Percentiles rank a stretch among this genome's conserved stretches.
These are phyloP conservation scores for Triticum monococcum DNA, from an alignment of 176 grass and related monocot genomes.

Conservation along the genomic window DNA sequence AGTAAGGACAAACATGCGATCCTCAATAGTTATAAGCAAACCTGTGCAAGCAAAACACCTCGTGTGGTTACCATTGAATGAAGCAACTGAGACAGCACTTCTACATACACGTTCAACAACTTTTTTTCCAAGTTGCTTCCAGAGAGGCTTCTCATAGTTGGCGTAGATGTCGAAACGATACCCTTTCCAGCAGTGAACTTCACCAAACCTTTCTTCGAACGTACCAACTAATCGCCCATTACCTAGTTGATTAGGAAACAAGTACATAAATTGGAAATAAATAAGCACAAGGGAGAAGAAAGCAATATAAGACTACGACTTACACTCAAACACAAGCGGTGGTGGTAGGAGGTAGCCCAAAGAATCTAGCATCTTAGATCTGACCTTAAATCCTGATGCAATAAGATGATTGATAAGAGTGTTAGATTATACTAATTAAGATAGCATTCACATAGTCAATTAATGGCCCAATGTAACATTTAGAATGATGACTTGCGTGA, in stretches of 20 bases:
- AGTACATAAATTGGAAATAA: background rate
- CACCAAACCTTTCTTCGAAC: conserved; percentile 27
- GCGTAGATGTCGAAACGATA: background rate
- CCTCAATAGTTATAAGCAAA: conserved; percentile 17
- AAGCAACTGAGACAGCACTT: conserved; percentile 27
- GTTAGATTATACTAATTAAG: too few relatives aligned
- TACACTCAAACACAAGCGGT: background rate
- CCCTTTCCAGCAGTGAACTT: background rate
- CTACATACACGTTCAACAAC: background rate
- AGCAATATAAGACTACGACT: background rate
- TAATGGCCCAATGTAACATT: background rate
- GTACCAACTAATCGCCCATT: background rate
- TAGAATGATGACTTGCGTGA: background rate
- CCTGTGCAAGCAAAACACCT: conserved; percentile 28
- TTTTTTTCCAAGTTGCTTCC: background rate
- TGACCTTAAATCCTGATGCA: conserved; percentile 11
- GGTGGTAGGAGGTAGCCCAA: background rate
- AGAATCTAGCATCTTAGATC: background rate
- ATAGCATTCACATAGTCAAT: background rate
- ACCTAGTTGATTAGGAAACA: conserved; percentile 7
- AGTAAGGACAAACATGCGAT: background rate
- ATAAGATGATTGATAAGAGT: background rate
- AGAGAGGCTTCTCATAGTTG: background rate
- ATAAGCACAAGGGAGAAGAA: background rate
- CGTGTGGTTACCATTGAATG: conserved; percentile 11